phyloP scores from a whole-genome alignment of 768 basidiomycete genomes.

The Leccinum broughii region DNA sequence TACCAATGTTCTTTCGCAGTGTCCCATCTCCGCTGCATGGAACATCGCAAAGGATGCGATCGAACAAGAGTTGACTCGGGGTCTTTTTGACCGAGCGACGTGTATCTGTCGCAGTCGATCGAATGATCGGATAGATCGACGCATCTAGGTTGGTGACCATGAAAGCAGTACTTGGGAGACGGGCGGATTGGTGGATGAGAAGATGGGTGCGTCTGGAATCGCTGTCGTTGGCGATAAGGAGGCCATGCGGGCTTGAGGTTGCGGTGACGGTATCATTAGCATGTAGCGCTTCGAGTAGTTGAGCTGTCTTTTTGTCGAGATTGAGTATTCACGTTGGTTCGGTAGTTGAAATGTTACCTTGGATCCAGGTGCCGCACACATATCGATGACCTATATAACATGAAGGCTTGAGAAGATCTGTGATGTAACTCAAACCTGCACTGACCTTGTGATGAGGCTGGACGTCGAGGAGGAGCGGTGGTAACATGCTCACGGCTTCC shows the following conservation, averaged over 20 bases:
- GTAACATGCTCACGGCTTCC: constrained; percentile 99
- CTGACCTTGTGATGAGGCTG: constrained; percentile 82
- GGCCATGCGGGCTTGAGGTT: constrained; percentile 73
- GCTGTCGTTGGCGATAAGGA: constrained; percentile 93
- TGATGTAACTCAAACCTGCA: constrained; percentile 5
- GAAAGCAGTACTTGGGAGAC: constrained; percentile 87
- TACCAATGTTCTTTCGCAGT: constrained; percentile 88
- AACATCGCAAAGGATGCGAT: constrained; percentile 94
- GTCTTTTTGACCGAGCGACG: constrained; percentile 38
- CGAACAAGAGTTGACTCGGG: constrained; percentile 69
- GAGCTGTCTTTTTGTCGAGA: constrained; percentile 66
- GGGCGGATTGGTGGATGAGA: constrained; percentile 95
- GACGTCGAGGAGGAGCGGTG: constrained; percentile 93
- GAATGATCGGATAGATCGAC: constrained; percentile 75
- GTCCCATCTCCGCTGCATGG: constrained; percentile 99
- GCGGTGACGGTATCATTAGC: constrained; percentile 65
- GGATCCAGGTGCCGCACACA: constrained; percentile 98
- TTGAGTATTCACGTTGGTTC: neutral
- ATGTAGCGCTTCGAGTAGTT: constrained; percentile 94
- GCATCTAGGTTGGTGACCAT: constrained; percentile 98
- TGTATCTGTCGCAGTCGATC: constrained; percentile 23
- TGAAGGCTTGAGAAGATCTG: neutral
- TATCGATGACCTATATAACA: constrained; percentile 73
- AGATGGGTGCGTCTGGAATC: constrained; percentile 94
- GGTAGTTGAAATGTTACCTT: constrained; percentile 52